These are phyloP conservation scores for Dactylis glomerata DNA, from an alignment of 176 grass and related monocot genomes.

Conservation along the genomic window DNA sequence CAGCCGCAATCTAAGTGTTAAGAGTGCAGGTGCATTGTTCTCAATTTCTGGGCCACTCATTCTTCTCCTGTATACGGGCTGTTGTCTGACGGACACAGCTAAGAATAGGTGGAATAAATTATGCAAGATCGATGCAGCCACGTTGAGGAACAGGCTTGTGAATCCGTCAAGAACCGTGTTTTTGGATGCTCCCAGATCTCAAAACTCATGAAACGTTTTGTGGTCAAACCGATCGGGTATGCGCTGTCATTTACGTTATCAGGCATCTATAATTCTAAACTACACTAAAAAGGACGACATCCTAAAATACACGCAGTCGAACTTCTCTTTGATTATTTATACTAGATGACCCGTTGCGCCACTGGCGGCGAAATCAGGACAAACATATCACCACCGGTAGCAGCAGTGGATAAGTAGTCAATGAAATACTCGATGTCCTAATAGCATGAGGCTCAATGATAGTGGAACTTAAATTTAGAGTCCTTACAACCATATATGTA, in stretches of 20 bases:
- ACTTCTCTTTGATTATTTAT: neutral
- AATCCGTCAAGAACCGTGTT: constrained; percentile 13
- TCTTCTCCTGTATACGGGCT: constrained; percentile 17
- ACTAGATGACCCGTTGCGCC: too few relatives aligned
- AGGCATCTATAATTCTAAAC: neutral
- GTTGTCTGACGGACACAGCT: constrained; percentile 38
- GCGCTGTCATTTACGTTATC: neutral
- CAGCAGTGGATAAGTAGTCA: too few relatives aligned
- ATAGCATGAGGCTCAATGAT: too few relatives aligned
- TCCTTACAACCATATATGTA: too few relatives aligned
- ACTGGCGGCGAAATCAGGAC: too few relatives aligned
- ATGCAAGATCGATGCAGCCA: constrained; percentile 36
- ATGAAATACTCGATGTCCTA: too few relatives aligned
- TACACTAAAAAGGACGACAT: neutral
- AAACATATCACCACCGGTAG: too few relatives aligned
- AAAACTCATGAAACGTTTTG: neutral
- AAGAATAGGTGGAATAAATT: neutral
- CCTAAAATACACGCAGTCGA: neutral
- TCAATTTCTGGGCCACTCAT: constrained; percentile 7
- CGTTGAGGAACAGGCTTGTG: constrained; percentile 25
- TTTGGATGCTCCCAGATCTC: constrained; percentile 20
- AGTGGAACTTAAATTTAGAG: too few relatives aligned
- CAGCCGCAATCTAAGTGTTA: constrained; percentile 7
- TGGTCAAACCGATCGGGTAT: neutral
- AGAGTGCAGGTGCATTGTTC: neutral